These are phyloP conservation scores for Dryas octopetala DNA, from an alignment of 306 rosid genomes.

Conservation along the genomic window DNA sequence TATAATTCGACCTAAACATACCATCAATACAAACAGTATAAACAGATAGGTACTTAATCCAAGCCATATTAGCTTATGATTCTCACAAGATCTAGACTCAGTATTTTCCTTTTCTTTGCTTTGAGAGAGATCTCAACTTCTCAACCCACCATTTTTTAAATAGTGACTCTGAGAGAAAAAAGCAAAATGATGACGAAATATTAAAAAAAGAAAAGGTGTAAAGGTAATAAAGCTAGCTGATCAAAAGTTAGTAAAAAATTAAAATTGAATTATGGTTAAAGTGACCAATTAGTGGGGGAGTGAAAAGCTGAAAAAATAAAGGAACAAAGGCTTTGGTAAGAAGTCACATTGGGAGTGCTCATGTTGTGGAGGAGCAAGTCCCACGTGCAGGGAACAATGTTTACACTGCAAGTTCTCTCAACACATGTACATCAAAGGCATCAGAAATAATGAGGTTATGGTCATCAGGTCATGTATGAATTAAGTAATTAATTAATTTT, in stretches of 20 bases:
- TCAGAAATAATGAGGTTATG: constrained; percentile 3
- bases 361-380: constrained; percentile 31
- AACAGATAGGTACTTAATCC: too few relatives aligned
- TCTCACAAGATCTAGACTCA: neutral
- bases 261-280: constrained; percentile 13
- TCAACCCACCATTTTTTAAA: neutral
- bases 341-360: constrained; percentile 9
- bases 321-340: neutral
- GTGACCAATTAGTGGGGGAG: constrained; percentile 2
- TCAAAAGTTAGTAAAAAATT: neutral
- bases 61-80: neutral
- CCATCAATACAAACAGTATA: too few relatives aligned
- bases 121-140: neutral
- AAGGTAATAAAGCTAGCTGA: neutral
- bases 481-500: neutral
- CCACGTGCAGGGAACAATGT: constrained; percentile 46
- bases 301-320: constrained; percentile 10
- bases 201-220: neutral
- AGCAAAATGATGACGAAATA: constrained; percentile 13
- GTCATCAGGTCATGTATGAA: neutral
- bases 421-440: constrained; percentile 16
- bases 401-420: constrained; percentile 8
- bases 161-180: neutral
- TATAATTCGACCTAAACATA: too few relatives aligned
- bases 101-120: neutral